Evolutionary conservation across 2,329 filamentous ascomycete genomes (phyloP).

Genomic region (Ampelomyces quisqualis): DNA sequence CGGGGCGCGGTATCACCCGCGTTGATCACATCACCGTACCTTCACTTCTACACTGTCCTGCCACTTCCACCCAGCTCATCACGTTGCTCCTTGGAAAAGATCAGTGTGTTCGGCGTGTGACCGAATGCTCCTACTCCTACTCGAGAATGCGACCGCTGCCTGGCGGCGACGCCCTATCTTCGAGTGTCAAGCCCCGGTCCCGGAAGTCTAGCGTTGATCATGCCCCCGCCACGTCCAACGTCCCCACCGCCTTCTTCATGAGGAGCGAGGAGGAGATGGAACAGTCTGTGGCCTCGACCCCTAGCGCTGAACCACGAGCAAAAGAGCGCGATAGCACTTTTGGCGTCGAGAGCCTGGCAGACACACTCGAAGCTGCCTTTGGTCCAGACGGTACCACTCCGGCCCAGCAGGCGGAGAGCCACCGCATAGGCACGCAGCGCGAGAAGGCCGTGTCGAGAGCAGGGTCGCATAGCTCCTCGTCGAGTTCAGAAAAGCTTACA

Average conservation of each 20-base stretch:
- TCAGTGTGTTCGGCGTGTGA: not conserved
- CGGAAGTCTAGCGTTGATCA: conserved; percentile 44
- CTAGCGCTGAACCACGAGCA: conserved; percentile 12
- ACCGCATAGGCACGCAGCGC: conserved; percentile 27
- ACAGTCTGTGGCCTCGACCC: conserved; percentile 34
- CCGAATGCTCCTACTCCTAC: conserved; percentile 9
- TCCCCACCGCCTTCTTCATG: conserved; percentile 62
- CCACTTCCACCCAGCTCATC: conserved; percentile 12
- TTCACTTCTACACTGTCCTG: not conserved
- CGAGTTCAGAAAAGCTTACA: conserved; percentile 15
- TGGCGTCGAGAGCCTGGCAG: conserved; percentile 59
- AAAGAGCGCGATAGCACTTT: conserved; percentile 50
- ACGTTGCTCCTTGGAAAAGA: no score
- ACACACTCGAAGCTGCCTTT: conserved; percentile 51
- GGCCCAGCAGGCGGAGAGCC: conserved; percentile 27
- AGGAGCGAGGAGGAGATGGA: conserved; percentile 56
- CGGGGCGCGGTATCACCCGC: conserved; percentile 5
- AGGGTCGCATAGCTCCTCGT: conserved; percentile 26
- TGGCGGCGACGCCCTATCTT: conserved; percentile 40
- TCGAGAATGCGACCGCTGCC: conserved; percentile 37
- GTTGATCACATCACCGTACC: conserved; percentile 12
- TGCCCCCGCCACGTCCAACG: conserved; percentile 31
- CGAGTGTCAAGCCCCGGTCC: conserved; percentile 34
- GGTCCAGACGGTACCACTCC: conserved; percentile 27
- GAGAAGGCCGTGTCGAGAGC: conserved; percentile 31